phyloP scores from a whole-genome alignment of 2,329 filamentous ascomycete species.

The Aspergillus latus region DNA sequence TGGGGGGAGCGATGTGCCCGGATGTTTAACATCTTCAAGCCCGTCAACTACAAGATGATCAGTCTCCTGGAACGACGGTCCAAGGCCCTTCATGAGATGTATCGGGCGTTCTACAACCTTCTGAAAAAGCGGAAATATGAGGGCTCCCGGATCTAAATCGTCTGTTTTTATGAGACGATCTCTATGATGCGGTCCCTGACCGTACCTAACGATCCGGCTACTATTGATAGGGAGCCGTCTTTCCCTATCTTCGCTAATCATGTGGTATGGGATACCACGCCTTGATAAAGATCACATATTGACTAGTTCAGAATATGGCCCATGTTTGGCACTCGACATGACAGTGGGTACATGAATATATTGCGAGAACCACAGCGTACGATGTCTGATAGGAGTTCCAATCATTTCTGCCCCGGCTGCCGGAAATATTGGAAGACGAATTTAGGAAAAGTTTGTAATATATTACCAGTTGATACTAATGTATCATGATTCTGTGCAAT shows the following conservation, averaged over 20 bases:
- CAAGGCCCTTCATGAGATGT: neutral
- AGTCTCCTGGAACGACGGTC: neutral
- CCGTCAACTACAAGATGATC: neutral
- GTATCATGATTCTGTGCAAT: neutral
- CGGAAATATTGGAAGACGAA: neutral
- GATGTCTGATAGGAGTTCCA: neutral
- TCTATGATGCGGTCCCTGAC: neutral
- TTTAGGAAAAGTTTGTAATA: neutral
- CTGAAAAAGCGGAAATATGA: neutral
- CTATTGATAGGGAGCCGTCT: neutral
- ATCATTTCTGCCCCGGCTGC: neutral
- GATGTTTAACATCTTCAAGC: neutral
- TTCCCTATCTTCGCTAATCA: neutral
- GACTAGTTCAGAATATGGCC: neutral
- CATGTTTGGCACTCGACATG: neutral
- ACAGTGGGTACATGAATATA: neutral
- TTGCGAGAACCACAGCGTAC: neutral
- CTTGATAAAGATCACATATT: neutral
- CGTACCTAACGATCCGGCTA: neutral
- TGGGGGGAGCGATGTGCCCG: constrained; percentile 26
- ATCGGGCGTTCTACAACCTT: neutral
- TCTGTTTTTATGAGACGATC: neutral
- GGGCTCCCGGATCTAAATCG: neutral
- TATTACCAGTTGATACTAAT: neutral
- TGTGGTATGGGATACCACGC: neutral